Evolutionary conservation across 1,139 yeast species (phyloP).

Genomic region (Candida tropicalis): DNA sequence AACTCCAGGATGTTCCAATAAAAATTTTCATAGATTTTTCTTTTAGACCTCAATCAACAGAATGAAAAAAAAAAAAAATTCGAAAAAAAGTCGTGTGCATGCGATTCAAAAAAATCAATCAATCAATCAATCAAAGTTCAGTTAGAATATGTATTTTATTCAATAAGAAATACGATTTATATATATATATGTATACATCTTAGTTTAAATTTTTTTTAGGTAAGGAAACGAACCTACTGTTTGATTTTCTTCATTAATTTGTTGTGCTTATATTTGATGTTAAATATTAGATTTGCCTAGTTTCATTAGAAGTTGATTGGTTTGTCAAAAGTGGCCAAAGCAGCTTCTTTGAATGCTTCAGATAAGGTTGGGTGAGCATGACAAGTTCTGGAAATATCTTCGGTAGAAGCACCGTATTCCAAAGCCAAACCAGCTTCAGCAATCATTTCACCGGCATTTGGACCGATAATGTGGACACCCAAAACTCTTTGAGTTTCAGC

Average conservation of each 20-base stretch:
- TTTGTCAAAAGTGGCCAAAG: slow-evolving; percentile 88
- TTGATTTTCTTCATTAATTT: background rate
- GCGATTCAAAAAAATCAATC: no score
- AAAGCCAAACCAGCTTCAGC: slow-evolving; percentile 98
- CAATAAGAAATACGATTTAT: background rate
- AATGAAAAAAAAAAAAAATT: slow-evolving; percentile 1
- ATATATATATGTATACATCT: slow-evolving; percentile 3
- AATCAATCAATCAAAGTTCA: no score
- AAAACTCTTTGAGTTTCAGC: slow-evolving; percentile 95
- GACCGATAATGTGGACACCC: slow-evolving; percentile 97
- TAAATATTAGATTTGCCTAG: no score
- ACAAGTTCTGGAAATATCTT: slow-evolving; percentile 95
- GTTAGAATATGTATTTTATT: background rate
- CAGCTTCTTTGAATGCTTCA: slow-evolving; percentile 99
- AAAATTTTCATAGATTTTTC: slow-evolving; percentile 5
- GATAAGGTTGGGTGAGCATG: slow-evolving; percentile 99
- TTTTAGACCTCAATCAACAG: background rate
- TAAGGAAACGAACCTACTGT: background rate
- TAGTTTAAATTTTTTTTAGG: background rate
- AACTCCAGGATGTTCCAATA: background rate
- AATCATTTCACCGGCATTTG: slow-evolving; percentile 99
- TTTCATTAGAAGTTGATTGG: slow-evolving; percentile 71
- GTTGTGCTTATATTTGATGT: background rate
- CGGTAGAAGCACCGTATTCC: slow-evolving; percentile 98
- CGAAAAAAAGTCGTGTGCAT: background rate